These are phyloP conservation scores for Amanita fuliginea DNA, from an alignment of 768 basidiomycete species.

Conservation along the genomic window DNA sequence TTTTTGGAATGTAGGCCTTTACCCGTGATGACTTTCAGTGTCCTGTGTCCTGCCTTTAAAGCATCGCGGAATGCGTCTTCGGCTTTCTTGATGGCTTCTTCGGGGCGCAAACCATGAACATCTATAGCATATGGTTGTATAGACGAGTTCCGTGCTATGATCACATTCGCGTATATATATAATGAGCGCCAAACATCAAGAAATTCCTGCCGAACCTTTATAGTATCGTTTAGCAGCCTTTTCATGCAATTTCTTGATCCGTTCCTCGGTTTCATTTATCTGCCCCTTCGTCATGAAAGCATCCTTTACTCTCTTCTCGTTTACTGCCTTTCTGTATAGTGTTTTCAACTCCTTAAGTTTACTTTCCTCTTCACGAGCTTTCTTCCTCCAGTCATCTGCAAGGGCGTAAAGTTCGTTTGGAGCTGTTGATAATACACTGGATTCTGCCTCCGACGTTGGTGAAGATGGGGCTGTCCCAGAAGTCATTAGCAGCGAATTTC, in stretches of 20 bases:
- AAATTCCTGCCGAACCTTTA: constrained; percentile 22
- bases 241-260: constrained; percentile 27
- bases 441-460: constrained; percentile 5
- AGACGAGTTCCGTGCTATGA: constrained; percentile 27
- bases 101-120: constrained; percentile 36
- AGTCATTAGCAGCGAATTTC: neutral
- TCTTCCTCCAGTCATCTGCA: constrained; percentile 26
- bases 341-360: constrained; percentile 16
- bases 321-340: constrained; percentile 18
- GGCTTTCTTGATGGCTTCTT: constrained; percentile 33
- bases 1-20: constrained; percentile 75
- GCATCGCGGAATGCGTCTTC: constrained; percentile 32
- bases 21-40: constrained; percentile 42
- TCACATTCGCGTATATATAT: constrained; percentile 6
- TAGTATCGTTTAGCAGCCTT: constrained; percentile 35
- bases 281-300: constrained; percentile 27
- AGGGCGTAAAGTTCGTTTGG: constrained; percentile 19
- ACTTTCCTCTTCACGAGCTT: constrained; percentile 29
- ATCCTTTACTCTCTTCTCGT: constrained; percentile 23
- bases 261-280: constrained; percentile 23
- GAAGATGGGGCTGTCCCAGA: constrained; percentile 5
- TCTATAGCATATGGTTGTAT: constrained; percentile 27
- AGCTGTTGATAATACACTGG: constrained; percentile 21
- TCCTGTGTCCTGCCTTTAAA: constrained; percentile 18
- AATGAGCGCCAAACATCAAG: neutral